A percentile compares a stretch with the other conserved stretches of the same genome.
These are phyloP conservation scores for Aspergillus carlsbadensis DNA, from an alignment of 495 filamentous ascomycete species.

Conservation along the genomic window DNA sequence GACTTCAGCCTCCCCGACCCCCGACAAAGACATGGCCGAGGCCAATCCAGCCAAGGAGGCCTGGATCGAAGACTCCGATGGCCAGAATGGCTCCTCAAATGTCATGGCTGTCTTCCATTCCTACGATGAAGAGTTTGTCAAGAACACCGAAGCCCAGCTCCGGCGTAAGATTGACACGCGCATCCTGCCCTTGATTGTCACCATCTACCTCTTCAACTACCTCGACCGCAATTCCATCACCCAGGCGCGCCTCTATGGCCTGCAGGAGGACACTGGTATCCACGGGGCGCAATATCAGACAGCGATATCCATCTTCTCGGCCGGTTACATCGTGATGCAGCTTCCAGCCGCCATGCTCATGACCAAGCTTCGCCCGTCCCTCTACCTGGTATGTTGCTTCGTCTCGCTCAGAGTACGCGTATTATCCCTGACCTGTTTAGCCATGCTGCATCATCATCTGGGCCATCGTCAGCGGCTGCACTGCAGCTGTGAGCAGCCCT, in stretches of 20 bases:
- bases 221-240: conserved; percentile 55
- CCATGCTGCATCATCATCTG: conserved; percentile 61
- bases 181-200: conserved; percentile 30
- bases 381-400: conserved; percentile 51
- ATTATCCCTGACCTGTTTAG: background rate
- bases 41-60: background rate
- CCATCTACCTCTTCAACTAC: conserved; percentile 38
- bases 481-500: conserved; percentile 48
- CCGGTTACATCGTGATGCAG: conserved; percentile 43
- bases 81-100: background rate
- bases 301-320: conserved; percentile 64
- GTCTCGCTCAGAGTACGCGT: background rate
- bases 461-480: conserved; percentile 60
- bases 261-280: conserved; percentile 48
- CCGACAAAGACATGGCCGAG: background rate
- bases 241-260: conserved; percentile 48
- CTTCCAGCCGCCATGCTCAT: conserved; percentile 29
- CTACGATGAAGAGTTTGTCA: conserved; percentile 18
- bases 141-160: conserved; percentile 9
- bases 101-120: conserved; percentile 16
- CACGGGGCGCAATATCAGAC: conserved; percentile 54
- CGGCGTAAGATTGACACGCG: conserved; percentile 29
- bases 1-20: background rate
- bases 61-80: conserved; percentile 17
- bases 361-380: conserved; percentile 49